A percentile compares a stretch with the other conserved stretches of the same genome.
Evolutionary conservation across 1,139 yeast genomes (phyloP).

Genomic region (Pichia sp.): DNA sequence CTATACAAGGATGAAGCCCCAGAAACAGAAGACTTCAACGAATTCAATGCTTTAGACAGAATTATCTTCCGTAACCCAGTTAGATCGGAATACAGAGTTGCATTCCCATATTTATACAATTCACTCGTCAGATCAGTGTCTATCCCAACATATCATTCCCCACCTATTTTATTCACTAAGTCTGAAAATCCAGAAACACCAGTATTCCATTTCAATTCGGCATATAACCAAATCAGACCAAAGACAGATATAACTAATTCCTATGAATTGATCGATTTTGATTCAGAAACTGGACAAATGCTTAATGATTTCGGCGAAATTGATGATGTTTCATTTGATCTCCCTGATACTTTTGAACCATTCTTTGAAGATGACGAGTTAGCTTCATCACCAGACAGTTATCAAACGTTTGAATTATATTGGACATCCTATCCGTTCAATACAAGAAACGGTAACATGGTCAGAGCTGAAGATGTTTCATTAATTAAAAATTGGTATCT

Average conservation of each 20-base stretch:
- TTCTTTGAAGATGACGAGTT: slow-evolving; percentile 45
- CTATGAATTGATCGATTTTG: slow-evolving; percentile 28
- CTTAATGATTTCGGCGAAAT: slow-evolving; percentile 22
- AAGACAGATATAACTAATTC: slow-evolving; percentile 16
- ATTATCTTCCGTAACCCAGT: slow-evolving; percentile 76
- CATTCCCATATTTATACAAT: slow-evolving; percentile 83
- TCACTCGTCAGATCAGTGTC: slow-evolving; percentile 69
- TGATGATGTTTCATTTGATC: slow-evolving; percentile 27
- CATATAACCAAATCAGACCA: slow-evolving; percentile 56
- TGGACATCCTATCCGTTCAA: slow-evolving; percentile 89
- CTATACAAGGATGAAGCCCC: slow-evolving; percentile 67
- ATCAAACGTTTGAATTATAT: slow-evolving; percentile 62
- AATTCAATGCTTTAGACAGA: slow-evolving; percentile 85
- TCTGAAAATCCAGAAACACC: slow-evolving; percentile 52
- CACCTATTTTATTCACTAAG: slow-evolving; percentile 48
- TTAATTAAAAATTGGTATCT: slow-evolving; percentile 80
- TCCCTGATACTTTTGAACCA: slow-evolving; percentile 36
- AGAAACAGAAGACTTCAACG: slow-evolving; percentile 76
- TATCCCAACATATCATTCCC: slow-evolving; percentile 60
- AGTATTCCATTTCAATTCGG: slow-evolving; percentile 54
- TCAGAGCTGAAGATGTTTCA: slow-evolving; percentile 89
- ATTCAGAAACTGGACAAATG: slow-evolving; percentile 35
- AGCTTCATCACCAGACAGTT: slow-evolving; percentile 44
- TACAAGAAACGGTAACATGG: slow-evolving; percentile 64
- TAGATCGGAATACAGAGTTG: slow-evolving; percentile 80